A percentile compares a stretch with the other conserved stretches of the same genome.
phyloP scores from a whole-genome alignment of 2,329 filamentous ascomycete genomes.

The Aspergillus caelatus region DNA sequence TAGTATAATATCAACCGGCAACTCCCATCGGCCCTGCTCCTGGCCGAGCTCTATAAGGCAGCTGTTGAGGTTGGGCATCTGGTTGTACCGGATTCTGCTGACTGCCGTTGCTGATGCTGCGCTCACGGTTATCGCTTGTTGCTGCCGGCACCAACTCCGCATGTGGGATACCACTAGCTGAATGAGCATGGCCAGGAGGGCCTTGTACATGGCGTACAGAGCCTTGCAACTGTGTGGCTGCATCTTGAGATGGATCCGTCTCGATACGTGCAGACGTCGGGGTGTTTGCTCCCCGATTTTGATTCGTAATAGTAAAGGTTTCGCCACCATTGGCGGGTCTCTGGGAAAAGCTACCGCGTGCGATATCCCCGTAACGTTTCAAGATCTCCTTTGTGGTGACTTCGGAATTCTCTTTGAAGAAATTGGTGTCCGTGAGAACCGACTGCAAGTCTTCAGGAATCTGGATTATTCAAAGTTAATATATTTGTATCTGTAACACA shows the following conservation, averaged over 20 bases:
- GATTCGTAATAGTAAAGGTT: constrained; percentile 51
- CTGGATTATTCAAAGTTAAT: constrained; percentile 49
- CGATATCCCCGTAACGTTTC: constrained; percentile 86
- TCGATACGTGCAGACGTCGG: constrained; percentile 70
- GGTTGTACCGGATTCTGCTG: constrained; percentile 29
- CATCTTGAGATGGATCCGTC: constrained; percentile 74
- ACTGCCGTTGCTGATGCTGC: constrained; percentile 39
- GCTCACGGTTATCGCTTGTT: constrained; percentile 34
- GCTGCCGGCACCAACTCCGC: constrained; percentile 31
- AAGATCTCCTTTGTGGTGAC: constrained; percentile 97
- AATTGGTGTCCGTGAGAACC: constrained; percentile 77
- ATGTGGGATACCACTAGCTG: constrained; percentile 28
- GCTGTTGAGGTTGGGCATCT: constrained; percentile 36
- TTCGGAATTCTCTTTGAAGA: constrained; percentile 81
- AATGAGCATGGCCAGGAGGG: constrained; percentile 42
- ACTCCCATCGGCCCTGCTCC: constrained; percentile 44
- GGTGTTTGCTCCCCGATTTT: constrained; percentile 43
- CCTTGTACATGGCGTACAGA: constrained; percentile 74
- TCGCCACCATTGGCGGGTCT: constrained; percentile 56
- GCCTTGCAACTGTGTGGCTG: constrained; percentile 77
- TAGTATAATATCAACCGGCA: constrained; percentile 32
- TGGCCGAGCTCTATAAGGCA: constrained; percentile 41
- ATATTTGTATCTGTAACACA: not conserved
- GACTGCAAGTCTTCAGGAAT: constrained; percentile 90
- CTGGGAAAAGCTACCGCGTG: constrained; percentile 63